A percentile compares a stretch with the other conserved stretches of the same genome.
Conservation (phyloP, 345 rosid genomes). For the Gynandropsis gynandra region DNA sequence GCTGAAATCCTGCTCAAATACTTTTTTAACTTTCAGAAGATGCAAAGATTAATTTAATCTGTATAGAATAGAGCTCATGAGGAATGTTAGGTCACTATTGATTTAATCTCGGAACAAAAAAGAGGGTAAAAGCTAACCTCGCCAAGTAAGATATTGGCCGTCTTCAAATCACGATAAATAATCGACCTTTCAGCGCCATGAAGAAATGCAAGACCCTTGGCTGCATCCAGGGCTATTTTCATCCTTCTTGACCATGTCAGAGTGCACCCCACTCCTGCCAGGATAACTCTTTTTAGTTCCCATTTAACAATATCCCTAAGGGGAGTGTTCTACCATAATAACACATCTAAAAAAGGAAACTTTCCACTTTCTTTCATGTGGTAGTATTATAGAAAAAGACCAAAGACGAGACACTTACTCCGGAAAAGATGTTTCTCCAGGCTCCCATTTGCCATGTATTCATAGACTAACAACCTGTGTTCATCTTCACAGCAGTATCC, state of each 20-base stretch:
- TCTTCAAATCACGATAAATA: constrained; percentile 96
- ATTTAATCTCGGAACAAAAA: constrained; percentile 7
- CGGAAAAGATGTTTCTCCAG: constrained; percentile 93
- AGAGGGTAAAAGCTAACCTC: constrained; percentile 35
- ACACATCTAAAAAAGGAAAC: too few relatives aligned
- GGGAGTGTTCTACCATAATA: too few relatives aligned
- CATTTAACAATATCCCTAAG: too few relatives aligned
- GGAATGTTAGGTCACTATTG: background rate
- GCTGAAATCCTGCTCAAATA: constrained; percentile 55
- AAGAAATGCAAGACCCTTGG: constrained; percentile 93
- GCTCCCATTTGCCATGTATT: constrained; percentile 91
- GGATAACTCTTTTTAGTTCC: too few relatives aligned
- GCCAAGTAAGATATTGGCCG: constrained; percentile 90
- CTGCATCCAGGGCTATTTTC: constrained; percentile 90
- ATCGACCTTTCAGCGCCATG: constrained; percentile 84
- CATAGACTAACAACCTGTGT: constrained; percentile 82
- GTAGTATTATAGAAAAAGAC: background rate
- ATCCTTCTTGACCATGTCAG: constrained; percentile 91
- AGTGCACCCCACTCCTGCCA: constrained; percentile 71
- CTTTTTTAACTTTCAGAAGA: constrained; percentile 24
- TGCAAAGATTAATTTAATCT: constrained; percentile 3
- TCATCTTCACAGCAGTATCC: constrained; percentile 98
- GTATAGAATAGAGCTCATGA: too few relatives aligned
- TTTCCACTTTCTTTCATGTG: background rate
- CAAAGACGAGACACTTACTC: constrained; percentile 41